Percentiles rank a stretch among this genome's conserved stretches.
Conservation (phyloP, 2,329 filamentous ascomycete species). For the Mollisia scopiformis region DNA sequence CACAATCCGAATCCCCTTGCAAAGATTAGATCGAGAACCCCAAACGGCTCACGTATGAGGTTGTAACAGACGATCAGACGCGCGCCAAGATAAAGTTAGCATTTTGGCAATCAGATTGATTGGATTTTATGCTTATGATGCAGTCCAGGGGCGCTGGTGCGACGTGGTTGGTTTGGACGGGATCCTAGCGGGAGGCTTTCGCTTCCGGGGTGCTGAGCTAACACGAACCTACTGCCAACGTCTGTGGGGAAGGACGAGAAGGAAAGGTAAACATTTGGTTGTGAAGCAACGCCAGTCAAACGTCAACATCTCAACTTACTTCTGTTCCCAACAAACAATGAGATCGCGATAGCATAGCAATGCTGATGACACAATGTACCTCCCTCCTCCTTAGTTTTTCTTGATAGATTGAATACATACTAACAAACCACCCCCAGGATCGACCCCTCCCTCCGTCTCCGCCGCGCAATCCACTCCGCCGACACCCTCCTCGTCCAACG, state of each 20-base stretch:
- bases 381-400: background rate
- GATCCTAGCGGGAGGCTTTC: background rate
- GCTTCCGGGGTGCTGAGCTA: background rate
- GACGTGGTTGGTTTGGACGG: background rate
- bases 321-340: background rate
- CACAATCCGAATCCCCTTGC: background rate
- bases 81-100: conserved; percentile 15
- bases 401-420: background rate
- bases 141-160: no score
- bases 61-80: conserved; percentile 12
- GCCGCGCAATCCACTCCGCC: conserved; percentile 81
- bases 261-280: background rate
- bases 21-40: background rate
- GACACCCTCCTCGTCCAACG: conserved; percentile 70
- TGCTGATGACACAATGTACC: background rate
- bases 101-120: no score
- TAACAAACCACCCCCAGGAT: conserved; percentile 57
- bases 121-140: no score
- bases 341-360: no score
- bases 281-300: background rate
- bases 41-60: background rate
- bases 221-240: background rate
- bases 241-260: background rate
- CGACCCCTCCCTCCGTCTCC: conserved; percentile 74
- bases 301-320: background rate